Evolutionary conservation across 345 rosid genomes (phyloP).

Genomic region (Hevea brasiliensis): DNA sequence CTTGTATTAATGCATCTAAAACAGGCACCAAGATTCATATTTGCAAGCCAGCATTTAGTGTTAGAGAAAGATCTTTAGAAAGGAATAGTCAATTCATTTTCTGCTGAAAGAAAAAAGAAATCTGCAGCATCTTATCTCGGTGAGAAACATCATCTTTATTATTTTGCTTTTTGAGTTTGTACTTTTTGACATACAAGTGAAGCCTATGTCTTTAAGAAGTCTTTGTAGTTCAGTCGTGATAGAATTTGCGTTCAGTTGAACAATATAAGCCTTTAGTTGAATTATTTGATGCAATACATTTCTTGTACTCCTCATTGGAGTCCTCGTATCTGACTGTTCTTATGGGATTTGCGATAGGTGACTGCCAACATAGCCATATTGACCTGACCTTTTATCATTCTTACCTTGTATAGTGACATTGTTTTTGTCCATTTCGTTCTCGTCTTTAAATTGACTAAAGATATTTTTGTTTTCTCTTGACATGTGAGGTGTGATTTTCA

Average conservation of each 20-base stretch:
- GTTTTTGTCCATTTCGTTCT: no score
- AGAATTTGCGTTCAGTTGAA: neutral
- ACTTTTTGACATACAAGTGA: slow-evolving; percentile 11
- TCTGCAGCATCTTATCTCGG: neutral
- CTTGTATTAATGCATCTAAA: slow-evolving; percentile 51
- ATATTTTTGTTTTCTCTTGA: no score
- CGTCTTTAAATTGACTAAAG: no score
- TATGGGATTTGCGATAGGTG: neutral
- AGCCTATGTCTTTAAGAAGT: slow-evolving; percentile 14
- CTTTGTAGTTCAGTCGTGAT: slow-evolving; percentile 5
- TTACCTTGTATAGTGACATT: no score
- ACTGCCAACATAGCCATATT: neutral
- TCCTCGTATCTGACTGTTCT: neutral
- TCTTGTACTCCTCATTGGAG: neutral
- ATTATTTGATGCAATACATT: neutral
- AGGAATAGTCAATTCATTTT: slow-evolving; percentile 19
- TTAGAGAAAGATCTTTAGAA: slow-evolving; percentile 26
- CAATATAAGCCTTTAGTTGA: neutral
- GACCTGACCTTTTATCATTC: no score
- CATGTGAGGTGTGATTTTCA: no score
- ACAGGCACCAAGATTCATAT: slow-evolving; percentile 5
- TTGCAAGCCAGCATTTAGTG: slow-evolving; percentile 20
- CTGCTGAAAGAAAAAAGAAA: neutral
- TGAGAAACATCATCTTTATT: neutral
- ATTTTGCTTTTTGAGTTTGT: slow-evolving; percentile 7